Base-by-base conservation (phyloP, 179 eudicot species). In the Nepenthes alata region DNA sequence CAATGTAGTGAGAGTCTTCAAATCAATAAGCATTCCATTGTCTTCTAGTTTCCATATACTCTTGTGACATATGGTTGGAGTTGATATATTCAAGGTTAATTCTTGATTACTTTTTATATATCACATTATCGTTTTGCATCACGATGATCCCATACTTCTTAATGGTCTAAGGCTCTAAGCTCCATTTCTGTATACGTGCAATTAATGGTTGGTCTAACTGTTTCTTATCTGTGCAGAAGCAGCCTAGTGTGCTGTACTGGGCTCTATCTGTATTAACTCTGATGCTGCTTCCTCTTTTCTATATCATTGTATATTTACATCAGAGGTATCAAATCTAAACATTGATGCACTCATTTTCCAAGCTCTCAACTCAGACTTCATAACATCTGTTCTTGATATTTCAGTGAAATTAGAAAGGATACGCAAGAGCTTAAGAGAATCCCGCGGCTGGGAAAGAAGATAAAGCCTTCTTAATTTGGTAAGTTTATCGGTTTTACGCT, bases 221-320 rank as follows among this genome's bases (percentile, higher is more conserved):
- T 48, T 47, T 25, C 37, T 56, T 57, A 70, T 60, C 35, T 61
- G 5, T 83, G 76, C 95, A 91, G 96, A 91, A 86, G 80, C 82
- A 84, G 47, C 76, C 86, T n/a, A 86, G 77, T 72, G 60, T 85
- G 36, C 73, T 91, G 35, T 86, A 86, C 75, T 71, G 86, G 77
- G 91, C 96, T 41, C 72, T 76, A 11, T 84, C 98, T 44, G 70
- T 91, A 62, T 70, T 91, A 78, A 69, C 77, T 8, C 44, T 91
- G 85, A 82, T 91, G 98, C 70, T 89, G 75, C 91, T 91, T 65
- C 98, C 98, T n/a, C 63, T 91, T 69, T 89, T 91, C 77, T 91
- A 91, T 60, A 64, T 81, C 14, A 67, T 89, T 59, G 89, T 91
- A 58, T 91, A 53, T 77, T 83, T 91, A 73, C 84, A 89, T 69